Percentiles rank a stretch among this genome's conserved stretches.
Evolutionary conservation across 345 rosid species (phyloP).

Genomic region (Syzygium oleosum): DNA sequence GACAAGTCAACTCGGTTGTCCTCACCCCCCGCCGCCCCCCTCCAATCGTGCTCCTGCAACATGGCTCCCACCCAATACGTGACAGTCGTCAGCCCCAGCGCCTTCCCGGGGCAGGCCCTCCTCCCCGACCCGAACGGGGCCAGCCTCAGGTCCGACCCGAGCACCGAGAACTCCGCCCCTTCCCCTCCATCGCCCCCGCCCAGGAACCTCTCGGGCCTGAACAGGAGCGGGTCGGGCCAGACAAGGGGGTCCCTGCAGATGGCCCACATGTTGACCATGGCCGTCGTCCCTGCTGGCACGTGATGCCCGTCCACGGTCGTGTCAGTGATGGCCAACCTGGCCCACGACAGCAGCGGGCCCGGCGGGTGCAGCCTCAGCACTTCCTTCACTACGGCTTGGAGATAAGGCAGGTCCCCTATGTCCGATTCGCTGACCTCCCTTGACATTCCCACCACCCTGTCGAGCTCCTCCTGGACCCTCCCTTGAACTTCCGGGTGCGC

Average conservation of each 20-base stretch:
- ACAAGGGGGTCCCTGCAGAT: conserved; percentile 61
- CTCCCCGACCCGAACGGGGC: conserved; percentile 96
- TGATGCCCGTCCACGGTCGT: conserved; percentile 61
- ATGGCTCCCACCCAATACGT: conserved; percentile 59
- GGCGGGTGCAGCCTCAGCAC: conserved; percentile 86
- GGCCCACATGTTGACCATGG: conserved; percentile 99
- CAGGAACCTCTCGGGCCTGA: conserved; percentile 60
- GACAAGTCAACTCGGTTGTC: conserved; percentile 42
- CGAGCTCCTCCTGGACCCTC: conserved; percentile 67
- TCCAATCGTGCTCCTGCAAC: conserved; percentile 65
- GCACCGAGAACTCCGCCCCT: conserved; percentile 49
- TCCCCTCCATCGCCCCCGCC: neutral
- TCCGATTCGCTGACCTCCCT: conserved; percentile 49
- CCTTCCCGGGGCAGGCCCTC: conserved; percentile 73
- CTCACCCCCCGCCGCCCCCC: conserved; percentile 19
- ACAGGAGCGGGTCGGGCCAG: conserved; percentile 64
- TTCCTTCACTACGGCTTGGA: conserved; percentile 70
- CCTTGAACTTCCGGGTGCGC: conserved; percentile 53
- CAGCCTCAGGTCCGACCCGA: conserved; percentile 74
- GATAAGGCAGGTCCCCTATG: conserved; percentile 33
- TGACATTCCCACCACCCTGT: conserved; percentile 49
- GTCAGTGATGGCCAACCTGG: conserved; percentile 72
- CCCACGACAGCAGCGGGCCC: conserved; percentile 94
- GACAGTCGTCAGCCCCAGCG: conserved; percentile 57
- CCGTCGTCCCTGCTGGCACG: conserved; percentile 87